These are phyloP conservation scores for Metschnikowia lachancei DNA, from an alignment of 805 yeast genomes.

Conservation along the genomic window DNA sequence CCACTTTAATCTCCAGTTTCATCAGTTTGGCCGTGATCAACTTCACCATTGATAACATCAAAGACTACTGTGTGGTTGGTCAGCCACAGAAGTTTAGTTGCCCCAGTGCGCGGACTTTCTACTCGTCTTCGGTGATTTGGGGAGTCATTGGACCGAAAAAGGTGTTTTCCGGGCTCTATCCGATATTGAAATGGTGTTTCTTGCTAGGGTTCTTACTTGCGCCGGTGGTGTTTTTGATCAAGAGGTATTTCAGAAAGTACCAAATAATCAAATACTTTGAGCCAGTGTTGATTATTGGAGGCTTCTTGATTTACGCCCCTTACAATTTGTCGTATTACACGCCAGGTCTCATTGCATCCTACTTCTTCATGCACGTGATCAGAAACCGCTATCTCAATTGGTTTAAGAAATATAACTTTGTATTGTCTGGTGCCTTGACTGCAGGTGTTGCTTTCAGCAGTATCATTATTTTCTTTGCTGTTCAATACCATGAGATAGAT, in stretches of 20 bases:
- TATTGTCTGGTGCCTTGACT: conserved; percentile 44
- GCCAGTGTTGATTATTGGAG: conserved; percentile 45
- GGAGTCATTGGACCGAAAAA: conserved; percentile 37
- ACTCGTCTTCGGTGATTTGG: conserved; percentile 44
- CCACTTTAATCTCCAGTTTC: conserved; percentile 40
- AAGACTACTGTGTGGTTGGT: conserved; percentile 30
- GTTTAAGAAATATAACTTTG: conserved; percentile 44
- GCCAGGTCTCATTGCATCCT: conserved; percentile 29
- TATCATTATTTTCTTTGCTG: conserved; percentile 38
- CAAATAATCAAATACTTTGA: conserved; percentile 38
- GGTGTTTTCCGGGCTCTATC: conserved; percentile 15
- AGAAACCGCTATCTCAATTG: conserved; percentile 42
- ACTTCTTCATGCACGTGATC: conserved; percentile 37
- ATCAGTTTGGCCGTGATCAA: conserved; percentile 40
- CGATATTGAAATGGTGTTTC: conserved; percentile 24
- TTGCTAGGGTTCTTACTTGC: conserved; percentile 39
- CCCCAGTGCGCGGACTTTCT: conserved; percentile 40
- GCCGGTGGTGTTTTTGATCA: conserved; percentile 35
- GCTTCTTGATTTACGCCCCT: conserved; percentile 69
- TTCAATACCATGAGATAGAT: conserved; percentile 22
- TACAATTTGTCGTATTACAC: conserved; percentile 60
- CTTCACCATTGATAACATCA: conserved; percentile 40
- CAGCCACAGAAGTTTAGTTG: conserved; percentile 36
- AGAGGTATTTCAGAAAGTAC: conserved; percentile 35
- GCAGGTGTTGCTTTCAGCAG: conserved; percentile 42